Evolutionary conservation across 805 yeast species (phyloP), one percentile per base, ranked within the genome.

Genomic region (Komagataella pseudopastoris): DNA sequence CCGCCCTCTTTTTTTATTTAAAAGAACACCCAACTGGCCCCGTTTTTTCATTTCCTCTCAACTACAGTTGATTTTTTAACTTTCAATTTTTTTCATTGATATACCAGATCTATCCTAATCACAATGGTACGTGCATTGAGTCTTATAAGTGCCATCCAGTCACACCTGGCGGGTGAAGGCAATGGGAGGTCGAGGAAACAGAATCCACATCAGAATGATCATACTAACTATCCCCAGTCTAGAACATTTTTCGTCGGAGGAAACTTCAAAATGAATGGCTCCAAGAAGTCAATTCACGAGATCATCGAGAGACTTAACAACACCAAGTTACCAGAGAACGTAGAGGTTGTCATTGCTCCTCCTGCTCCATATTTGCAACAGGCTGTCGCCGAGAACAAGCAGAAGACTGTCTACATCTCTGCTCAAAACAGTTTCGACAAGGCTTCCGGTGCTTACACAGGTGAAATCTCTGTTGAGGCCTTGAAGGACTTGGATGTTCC

Each of bases 241-340:
- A 86, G 96, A 74, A 80, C 77, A 71, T 93, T 91, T 76, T 90
- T 93, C 71, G 96, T 93, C 67, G 99, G 99, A 63, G 99, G 99
- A 66, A 93, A 93, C 89, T 91, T 93, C 81, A 93, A 93, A 75
- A 84, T 93, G 88, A 93, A 93, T 80, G 99, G 99, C 68, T 75
- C 95, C 67, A 83, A 83, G 73, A 80, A 78, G 63, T 85, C 93
- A 62, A 86, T 93, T 71, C 79, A 81, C 69, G 72, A 80, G 60
- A 90, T 93, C 66, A 84, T 91, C 56, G 90, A 81, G 58, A 75
- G 81, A 74, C 80, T 93, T 67, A 91, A 91, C 79, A 67, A 71
- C 51, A 85, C 95, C 58, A 75, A 79, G 50, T 74, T 93, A 60
- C 86, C 95, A 58, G 63, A 77, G 51, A 74, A 83, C 64, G 91